phyloP scores from a whole-genome alignment of 306 rosid genomes.

The Vachellia collinsii region DNA sequence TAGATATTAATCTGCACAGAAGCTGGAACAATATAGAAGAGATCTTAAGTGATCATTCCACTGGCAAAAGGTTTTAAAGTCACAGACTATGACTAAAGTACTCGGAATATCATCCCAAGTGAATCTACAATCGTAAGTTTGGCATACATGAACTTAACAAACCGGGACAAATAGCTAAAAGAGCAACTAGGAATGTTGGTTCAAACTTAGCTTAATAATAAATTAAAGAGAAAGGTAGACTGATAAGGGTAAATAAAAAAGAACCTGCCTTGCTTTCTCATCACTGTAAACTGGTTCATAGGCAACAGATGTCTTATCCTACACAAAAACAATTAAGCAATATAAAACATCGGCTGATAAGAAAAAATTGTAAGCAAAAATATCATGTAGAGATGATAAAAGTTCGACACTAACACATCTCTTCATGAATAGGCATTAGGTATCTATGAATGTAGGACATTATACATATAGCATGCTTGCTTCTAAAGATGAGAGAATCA shows the following conservation, averaged over 20 bases:
- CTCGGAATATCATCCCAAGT: too few species aligned
- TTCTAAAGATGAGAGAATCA: neutral
- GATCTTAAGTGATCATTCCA: too few species aligned
- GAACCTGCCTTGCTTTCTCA: slow-evolving; percentile 45
- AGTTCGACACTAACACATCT: neutral
- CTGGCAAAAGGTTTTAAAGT: too few species aligned
- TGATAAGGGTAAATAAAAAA: neutral
- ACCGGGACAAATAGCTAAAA: neutral
- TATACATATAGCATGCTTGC: neutral
- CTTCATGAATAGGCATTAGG: slow-evolving; percentile 2
- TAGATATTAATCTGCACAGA: too few species aligned
- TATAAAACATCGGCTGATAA: neutral
- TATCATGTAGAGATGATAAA: neutral
- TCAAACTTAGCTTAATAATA: neutral
- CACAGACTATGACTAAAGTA: too few species aligned
- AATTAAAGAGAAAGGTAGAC: neutral
- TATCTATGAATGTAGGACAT: neutral
- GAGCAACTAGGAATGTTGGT: neutral
- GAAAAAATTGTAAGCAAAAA: slow-evolving; percentile 2
- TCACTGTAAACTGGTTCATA: slow-evolving; percentile 53
- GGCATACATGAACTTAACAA: too few species aligned
- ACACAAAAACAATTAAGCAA: slow-evolving; percentile 1
- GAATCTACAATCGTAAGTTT: too few species aligned
- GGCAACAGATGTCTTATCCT: slow-evolving; percentile 50
- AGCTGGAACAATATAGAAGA: too few species aligned